Evolutionary conservation across 1,139 yeast genomes (phyloP).

Genomic region (Blastobotrys apis): DNA sequence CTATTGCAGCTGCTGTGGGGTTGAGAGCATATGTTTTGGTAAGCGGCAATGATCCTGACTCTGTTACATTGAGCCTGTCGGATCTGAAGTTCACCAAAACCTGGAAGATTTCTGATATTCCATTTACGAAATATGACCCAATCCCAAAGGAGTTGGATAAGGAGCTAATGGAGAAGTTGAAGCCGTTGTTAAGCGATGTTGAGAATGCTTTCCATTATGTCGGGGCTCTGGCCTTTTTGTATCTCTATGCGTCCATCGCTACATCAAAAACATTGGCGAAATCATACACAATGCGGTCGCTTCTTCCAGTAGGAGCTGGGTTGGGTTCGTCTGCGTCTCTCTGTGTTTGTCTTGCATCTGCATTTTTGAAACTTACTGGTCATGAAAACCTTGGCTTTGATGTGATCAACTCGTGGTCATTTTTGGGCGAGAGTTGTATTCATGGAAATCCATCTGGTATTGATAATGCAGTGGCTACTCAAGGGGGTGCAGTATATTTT

Average conservation of each 20-base stretch:
- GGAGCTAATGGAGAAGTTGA: conserved; percentile 49
- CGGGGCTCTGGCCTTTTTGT: conserved; percentile 84
- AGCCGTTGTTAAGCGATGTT: conserved; percentile 35
- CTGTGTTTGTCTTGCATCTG: conserved; percentile 79
- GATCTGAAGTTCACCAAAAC: conserved; percentile 63
- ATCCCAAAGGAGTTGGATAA: conserved; percentile 57
- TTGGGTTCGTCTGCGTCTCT: conserved; percentile 92
- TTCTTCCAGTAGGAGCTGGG: conserved; percentile 96
- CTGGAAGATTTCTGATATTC: conserved; percentile 60
- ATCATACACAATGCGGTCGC: conserved; percentile 66
- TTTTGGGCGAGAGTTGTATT: conserved; percentile 89
- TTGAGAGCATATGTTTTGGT: conserved; percentile 77
- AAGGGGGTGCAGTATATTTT: conserved; percentile 93
- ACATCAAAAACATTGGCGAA: conserved; percentile 45
- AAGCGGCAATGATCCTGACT: conserved; percentile 30
- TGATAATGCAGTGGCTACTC: conserved; percentile 92
- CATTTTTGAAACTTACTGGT: conserved; percentile 45
- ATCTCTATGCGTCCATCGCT: conserved; percentile 63
- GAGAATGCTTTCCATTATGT: conserved; percentile 60
- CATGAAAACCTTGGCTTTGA: conserved; percentile 35
- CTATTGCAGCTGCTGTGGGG: conserved; percentile 84
- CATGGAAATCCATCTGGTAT: conserved; percentile 98
- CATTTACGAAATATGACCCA: conserved; percentile 44
- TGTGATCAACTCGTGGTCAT: conserved; percentile 80
- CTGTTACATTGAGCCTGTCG: conserved; percentile 68